Conservation (phyloP, 768 basidiomycete genomes). For the Gloeostereum incarnatum region DNA sequence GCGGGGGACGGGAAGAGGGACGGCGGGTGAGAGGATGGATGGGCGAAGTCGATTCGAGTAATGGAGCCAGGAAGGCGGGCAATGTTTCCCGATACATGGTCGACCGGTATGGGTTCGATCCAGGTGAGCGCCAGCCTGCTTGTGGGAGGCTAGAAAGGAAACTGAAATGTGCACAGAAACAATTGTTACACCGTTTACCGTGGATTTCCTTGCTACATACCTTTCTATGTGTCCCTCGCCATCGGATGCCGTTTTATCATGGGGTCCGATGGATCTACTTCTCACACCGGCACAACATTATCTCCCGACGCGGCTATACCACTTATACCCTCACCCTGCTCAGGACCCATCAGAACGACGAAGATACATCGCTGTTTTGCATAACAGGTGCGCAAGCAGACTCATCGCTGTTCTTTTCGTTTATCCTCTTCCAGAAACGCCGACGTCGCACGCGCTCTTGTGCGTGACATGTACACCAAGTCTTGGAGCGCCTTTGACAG, state of each 20-base stretch:
- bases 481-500: slow-evolving; percentile 91
- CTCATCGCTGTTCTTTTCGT: background rate
- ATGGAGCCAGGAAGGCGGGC: slow-evolving; percentile 54
- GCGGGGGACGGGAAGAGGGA: slow-evolving; percentile 67
- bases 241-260: slow-evolving; percentile 68
- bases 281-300: slow-evolving; percentile 70
- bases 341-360: slow-evolving; percentile 68
- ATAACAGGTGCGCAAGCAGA: slow-evolving; percentile 43
- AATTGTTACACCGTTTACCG: slow-evolving; percentile 66
- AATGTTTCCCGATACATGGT: slow-evolving; percentile 67
- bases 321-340: slow-evolving; percentile 71
- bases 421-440: slow-evolving; percentile 47
- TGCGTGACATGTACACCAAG: slow-evolving; percentile 88
- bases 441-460: slow-evolving; percentile 75
- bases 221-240: slow-evolving; percentile 66
- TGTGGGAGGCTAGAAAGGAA: too few species aligned
- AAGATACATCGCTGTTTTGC: slow-evolving; percentile 63
- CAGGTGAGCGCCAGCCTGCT: too few species aligned
- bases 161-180: slow-evolving; percentile 41
- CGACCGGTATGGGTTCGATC: slow-evolving; percentile 75
- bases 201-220: slow-evolving; percentile 69
- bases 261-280: slow-evolving; percentile 75
- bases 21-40: slow-evolving; percentile 68
- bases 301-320: slow-evolving; percentile 66
- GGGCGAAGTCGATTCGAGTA: slow-evolving; percentile 69